A percentile compares a stretch with the other conserved stretches of the same genome.
These are phyloP conservation scores for Gossypioides kirkii DNA, from an alignment of 345 rosid genomes.

Conservation along the genomic window DNA sequence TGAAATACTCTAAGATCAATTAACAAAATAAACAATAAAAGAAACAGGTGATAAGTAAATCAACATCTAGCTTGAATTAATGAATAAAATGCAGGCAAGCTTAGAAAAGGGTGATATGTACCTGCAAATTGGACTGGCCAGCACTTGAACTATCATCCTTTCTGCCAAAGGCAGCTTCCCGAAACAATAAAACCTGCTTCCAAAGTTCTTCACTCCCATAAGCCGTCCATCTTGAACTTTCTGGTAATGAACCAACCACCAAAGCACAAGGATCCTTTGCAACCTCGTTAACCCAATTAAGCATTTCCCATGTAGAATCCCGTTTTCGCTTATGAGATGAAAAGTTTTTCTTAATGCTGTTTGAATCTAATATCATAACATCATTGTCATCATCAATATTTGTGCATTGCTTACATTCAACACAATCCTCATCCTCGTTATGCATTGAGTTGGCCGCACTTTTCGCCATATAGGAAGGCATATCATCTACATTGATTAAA, in stretches of 20 bases:
- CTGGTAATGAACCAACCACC: slow-evolving; percentile 48
- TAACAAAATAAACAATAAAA: neutral
- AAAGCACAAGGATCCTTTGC: slow-evolving; percentile 64
- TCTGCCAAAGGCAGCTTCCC: slow-evolving; percentile 43
- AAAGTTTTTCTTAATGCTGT: slow-evolving; percentile 5
- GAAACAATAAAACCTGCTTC: slow-evolving; percentile 65
- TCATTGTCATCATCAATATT: slow-evolving; percentile 14
- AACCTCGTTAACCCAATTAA: slow-evolving; percentile 54
- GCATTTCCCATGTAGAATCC: slow-evolving; percentile 35
- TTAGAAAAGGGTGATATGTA: slow-evolving; percentile 17
- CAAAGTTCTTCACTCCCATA: slow-evolving; percentile 57
- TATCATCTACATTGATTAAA: neutral
- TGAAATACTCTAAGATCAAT: neutral
- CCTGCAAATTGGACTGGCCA: slow-evolving; percentile 52
- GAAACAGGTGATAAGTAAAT: neutral
- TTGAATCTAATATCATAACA: slow-evolving; percentile 17
- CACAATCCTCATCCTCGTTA: slow-evolving; percentile 4
- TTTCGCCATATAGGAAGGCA: neutral
- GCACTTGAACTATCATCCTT: slow-evolving; percentile 27
- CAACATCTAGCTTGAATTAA: slow-evolving; percentile 1
- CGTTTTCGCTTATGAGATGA: slow-evolving; percentile 45
- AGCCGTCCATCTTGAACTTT: slow-evolving; percentile 60
- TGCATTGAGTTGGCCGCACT: neutral
- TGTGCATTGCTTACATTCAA: slow-evolving; percentile 10
- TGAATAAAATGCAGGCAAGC: neutral